A percentile compares a stretch with the other conserved stretches of the same genome.
These are phyloP conservation scores for Epichloe bromicola DNA, from an alignment of 2,329 filamentous ascomycete genomes.

Conservation along the genomic window DNA sequence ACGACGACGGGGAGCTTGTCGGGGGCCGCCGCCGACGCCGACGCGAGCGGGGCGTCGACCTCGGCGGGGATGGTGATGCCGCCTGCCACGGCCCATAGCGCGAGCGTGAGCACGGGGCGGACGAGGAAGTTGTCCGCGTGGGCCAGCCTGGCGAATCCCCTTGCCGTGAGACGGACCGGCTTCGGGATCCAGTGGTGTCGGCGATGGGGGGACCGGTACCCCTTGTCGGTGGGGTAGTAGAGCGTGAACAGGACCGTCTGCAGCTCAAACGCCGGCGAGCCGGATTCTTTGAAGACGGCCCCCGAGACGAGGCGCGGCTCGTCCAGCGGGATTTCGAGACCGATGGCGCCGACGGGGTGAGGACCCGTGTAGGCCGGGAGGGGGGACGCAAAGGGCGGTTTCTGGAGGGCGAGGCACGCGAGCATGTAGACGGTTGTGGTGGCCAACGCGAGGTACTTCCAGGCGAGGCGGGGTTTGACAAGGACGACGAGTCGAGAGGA, in stretches of 20 bases:
- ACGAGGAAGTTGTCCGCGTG: conserved; percentile 29
- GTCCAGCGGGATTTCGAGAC: conserved; percentile 31
- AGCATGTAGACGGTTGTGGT: conserved; percentile 19
- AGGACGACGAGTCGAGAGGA: background rate
- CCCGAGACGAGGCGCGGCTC: conserved; percentile 19
- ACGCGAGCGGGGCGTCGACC: conserved; percentile 30
- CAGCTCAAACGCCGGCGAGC: conserved; percentile 29
- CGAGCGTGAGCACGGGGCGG: conserved; percentile 28
- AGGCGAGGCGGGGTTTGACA: background rate
- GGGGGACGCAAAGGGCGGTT: conserved; percentile 30
- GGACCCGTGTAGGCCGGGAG: conserved; percentile 32
- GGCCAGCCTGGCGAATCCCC: conserved; percentile 33
- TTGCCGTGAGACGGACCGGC: conserved; percentile 29
- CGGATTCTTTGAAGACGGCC: conserved; percentile 20
- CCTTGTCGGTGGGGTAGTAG: conserved; percentile 29
- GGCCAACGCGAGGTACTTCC: background rate
- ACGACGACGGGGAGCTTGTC: conserved; percentile 29
- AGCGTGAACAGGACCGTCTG: conserved; percentile 35
- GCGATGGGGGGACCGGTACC: conserved; percentile 11
- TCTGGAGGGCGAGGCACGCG: conserved; percentile 25
- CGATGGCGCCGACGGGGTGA: conserved; percentile 32
- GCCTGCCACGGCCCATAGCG: conserved; percentile 29
- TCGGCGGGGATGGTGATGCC: conserved; percentile 32
- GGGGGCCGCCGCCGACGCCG: conserved; percentile 8
- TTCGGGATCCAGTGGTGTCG: conserved; percentile 32